Evolutionary conservation across 176 grass and related monocot species (phyloP), one percentile per base, ranked within the genome.

Genomic region (Tillandsia leiboldiana): DNA sequence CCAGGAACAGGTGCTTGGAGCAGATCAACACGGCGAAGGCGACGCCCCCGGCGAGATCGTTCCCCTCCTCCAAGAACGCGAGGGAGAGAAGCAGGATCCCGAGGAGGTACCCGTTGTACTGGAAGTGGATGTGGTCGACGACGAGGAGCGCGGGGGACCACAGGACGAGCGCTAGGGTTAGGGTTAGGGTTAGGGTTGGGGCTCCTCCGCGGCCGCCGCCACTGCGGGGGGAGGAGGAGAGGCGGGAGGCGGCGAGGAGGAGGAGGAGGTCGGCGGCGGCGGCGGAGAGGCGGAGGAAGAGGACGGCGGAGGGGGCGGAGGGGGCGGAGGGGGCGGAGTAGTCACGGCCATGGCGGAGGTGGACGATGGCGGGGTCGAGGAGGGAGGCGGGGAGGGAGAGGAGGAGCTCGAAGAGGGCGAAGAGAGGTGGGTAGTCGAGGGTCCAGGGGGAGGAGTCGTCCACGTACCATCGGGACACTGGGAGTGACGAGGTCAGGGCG

Each of bases 371-470:
- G 59, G 81, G 62, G 59, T 79, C 72, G 26, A 78, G 78, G 47
- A 85, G 74, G 17, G 91, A 72, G 69, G 86, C 78, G 70, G 87
- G 52, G 78, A 82, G 75, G 67, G 88, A 84, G 75, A 75, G 73
- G 63, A 67, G 63, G 50, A 64, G 63, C 50, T 75, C 61, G 63
- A 96, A 91, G 72, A 81, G 79, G 53, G 92, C 92, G 76, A 96
- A 96, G 70, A 96, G 90, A 42, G 92, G 92, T 12, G 92, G 86
- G 75, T 96, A 96, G 51, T 96, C 88, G 70, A 96, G 88, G 64
- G 86, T 86, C 83, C 88, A 91, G 74, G 79, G 48, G 58, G 81
- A 86, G 63, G 92, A 96, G 65, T 26, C 27, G 67, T 96, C 92
- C 75, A 84, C 75, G 72, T 96, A 96, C 92, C 92, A 96, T 64